Conservation (phyloP, 306 rosid genomes). For the Hippophae gyantsensis region DNA sequence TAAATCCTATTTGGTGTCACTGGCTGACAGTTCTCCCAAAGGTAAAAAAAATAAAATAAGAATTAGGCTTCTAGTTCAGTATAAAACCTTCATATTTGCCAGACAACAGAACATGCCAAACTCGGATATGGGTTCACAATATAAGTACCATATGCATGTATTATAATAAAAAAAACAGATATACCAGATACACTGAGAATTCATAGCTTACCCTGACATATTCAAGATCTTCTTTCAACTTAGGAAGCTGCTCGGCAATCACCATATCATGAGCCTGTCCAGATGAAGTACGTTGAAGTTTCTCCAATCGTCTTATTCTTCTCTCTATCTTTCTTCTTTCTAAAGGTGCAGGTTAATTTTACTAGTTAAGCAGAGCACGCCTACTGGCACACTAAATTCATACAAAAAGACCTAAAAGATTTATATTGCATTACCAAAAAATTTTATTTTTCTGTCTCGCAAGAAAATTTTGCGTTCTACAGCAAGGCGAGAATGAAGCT, state of each 20-base stretch:
- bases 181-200: background rate
- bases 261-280: slow-evolving; percentile 52
- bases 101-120: background rate
- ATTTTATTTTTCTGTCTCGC: slow-evolving; percentile 80
- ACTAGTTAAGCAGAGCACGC: background rate
- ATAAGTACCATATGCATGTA: background rate
- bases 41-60: background rate
- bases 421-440: slow-evolving; percentile 43
- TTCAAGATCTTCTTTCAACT: slow-evolving; percentile 80
- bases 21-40: background rate
- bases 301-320: slow-evolving; percentile 79
- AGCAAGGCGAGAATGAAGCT: slow-evolving; percentile 75
- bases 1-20: background rate
- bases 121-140: background rate
- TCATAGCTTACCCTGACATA: slow-evolving; percentile 62
- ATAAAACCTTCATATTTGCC: background rate
- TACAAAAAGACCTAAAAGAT: background rate
- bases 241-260: slow-evolving; percentile 55
- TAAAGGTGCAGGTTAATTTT: slow-evolving; percentile 15
- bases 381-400: background rate
- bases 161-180: no score
- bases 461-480: slow-evolving; percentile 75
- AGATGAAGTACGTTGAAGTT: slow-evolving; percentile 63
- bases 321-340: slow-evolving; percentile 94
- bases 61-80: background rate